These are phyloP conservation scores for Metschnikowia vanudenii DNA, from an alignment of 805 yeast genomes.

Conservation along the genomic window DNA sequence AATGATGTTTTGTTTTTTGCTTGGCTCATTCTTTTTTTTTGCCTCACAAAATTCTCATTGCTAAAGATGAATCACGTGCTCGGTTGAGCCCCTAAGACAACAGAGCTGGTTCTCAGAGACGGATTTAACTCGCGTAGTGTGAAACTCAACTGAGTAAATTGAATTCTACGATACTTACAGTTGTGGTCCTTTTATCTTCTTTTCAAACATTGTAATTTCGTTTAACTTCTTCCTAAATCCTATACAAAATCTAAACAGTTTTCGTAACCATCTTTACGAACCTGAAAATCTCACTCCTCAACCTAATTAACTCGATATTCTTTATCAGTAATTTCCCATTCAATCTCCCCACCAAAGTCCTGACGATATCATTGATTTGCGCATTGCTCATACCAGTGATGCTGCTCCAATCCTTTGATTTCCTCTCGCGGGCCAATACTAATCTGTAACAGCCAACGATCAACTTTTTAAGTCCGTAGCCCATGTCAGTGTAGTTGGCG, in stretches of 20 bases:
- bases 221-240: background rate
- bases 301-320: conserved; percentile 34
- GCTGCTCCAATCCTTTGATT: conserved; percentile 31
- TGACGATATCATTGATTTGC: conserved; percentile 36
- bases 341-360: conserved; percentile 36
- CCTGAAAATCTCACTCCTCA: conserved; percentile 40
- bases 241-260: conserved; percentile 18
- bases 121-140: too few relatives aligned
- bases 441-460: conserved; percentile 43
- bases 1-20: too few relatives aligned
- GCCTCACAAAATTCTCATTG: background rate
- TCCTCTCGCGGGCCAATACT: conserved; percentile 34
- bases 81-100: background rate
- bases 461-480: conserved; percentile 39
- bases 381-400: conserved; percentile 38
- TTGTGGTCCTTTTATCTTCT: background rate
- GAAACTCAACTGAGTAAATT: too few relatives aligned
- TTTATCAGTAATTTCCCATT: conserved; percentile 42
- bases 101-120: too few relatives aligned
- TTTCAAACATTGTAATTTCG: background rate
- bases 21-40: background rate
- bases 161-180: too few relatives aligned
- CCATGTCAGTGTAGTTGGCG: conserved; percentile 45
- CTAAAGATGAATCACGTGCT: background rate
- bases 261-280: conserved; percentile 42